phyloP scores from a whole-genome alignment of 208 protist species.

The Trypanosoma lewisi region DNA sequence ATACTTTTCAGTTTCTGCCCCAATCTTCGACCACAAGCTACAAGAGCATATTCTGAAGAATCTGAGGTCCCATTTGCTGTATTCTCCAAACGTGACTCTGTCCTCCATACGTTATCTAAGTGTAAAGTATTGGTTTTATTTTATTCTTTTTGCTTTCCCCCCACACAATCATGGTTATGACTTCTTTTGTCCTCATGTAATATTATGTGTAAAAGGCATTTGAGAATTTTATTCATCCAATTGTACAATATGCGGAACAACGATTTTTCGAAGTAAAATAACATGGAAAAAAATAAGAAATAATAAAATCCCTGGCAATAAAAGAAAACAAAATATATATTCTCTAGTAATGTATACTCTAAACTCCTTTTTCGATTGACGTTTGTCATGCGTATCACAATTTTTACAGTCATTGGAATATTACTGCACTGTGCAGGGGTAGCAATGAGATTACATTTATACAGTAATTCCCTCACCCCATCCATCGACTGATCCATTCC shows the following conservation, averaged over 20 bases:
- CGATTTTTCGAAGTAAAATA: not conserved
- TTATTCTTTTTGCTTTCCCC: not conserved
- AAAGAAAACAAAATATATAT: conserved; percentile 4
- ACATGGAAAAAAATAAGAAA: conserved; percentile 12
- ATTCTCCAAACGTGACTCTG: not conserved
- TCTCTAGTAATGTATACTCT: conserved; percentile 2
- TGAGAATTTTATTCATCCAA: not conserved
- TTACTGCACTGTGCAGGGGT: conserved; percentile 62
- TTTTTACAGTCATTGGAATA: conserved; percentile 36
- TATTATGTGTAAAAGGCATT: too few relatives aligned
- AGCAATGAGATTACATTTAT: conserved; percentile 29
- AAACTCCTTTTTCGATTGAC: conserved; percentile 5
- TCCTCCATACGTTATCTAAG: not conserved
- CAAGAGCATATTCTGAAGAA: not conserved
- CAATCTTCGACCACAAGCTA: not conserved
- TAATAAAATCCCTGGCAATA: conserved; percentile 3
- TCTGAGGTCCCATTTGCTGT: not conserved
- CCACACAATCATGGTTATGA: not conserved
- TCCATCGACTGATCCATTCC: not conserved
- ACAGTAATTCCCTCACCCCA: conserved; percentile 27
- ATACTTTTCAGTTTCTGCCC: not conserved
- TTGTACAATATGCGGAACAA: not conserved
- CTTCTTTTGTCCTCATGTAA: too few relatives aligned
- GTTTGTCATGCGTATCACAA: conserved; percentile 1
- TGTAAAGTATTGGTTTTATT: not conserved